Evolutionary conservation across 495 filamentous ascomycete genomes (phyloP).

Genomic region (Tuber indicum): DNA sequence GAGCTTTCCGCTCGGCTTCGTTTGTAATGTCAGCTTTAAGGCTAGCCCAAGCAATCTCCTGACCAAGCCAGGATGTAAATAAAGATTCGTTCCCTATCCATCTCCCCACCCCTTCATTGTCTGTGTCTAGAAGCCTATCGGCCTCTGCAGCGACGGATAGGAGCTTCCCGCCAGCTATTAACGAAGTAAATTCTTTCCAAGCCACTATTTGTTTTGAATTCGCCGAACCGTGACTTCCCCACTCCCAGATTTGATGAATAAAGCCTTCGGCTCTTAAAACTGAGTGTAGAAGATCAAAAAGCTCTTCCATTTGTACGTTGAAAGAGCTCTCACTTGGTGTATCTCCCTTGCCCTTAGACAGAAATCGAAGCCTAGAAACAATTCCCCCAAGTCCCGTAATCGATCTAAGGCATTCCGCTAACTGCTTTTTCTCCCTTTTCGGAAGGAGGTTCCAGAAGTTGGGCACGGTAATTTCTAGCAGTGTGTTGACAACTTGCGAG

Average conservation of each 20-base stretch:
- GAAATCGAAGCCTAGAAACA: constrained; percentile 54
- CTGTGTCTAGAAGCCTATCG: constrained; percentile 50
- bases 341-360: constrained; percentile 49
- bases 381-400: constrained; percentile 66
- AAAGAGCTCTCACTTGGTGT: constrained; percentile 43
- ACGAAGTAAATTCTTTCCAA: constrained; percentile 58
- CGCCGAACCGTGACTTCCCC: constrained; percentile 1
- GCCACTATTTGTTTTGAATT: constrained; percentile 46
- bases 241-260: constrained; percentile 51
- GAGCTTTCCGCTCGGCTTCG: constrained; percentile 50
- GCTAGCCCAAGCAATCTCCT: constrained; percentile 24
- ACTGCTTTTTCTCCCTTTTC: constrained; percentile 42
- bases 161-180: constrained; percentile 66
- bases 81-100: constrained; percentile 64
- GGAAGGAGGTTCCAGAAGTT: constrained; percentile 34
- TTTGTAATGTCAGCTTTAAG: constrained; percentile 49
- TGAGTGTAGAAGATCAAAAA: constrained; percentile 48
- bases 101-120: constrained; percentile 32
- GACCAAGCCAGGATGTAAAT: constrained; percentile 72
- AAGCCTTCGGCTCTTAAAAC: constrained; percentile 55
- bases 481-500: constrained; percentile 32
- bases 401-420: constrained; percentile 65
- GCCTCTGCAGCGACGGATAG: constrained; percentile 70
- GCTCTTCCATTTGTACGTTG: constrained; percentile 44
- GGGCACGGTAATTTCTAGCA: constrained; percentile 32